phyloP scores from a whole-genome alignment of 139 green algal species.

The Chlorella vulgaris region DNA sequence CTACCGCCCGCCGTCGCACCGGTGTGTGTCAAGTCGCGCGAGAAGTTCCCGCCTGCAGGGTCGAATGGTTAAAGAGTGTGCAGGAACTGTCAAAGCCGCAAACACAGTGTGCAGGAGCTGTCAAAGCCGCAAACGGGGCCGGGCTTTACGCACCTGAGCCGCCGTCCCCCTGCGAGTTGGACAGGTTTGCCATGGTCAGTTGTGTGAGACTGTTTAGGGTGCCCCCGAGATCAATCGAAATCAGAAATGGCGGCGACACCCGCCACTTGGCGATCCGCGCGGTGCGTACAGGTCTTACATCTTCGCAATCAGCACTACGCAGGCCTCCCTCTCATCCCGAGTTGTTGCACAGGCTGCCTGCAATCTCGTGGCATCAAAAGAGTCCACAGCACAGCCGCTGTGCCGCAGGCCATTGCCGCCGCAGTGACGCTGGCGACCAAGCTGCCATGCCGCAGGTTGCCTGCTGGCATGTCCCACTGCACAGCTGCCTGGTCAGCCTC shows the following conservation, averaged over 20 bases:
- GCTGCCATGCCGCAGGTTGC: background rate
- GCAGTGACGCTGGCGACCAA: background rate
- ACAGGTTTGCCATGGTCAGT: slow-evolving; percentile 7
- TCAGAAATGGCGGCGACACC: no score
- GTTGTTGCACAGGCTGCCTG: no score
- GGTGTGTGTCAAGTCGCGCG: background rate
- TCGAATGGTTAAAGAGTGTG: no score
- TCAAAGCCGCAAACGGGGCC: background rate
- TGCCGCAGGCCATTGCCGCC: background rate
- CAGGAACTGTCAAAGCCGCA: no score
- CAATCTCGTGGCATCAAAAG: no score
- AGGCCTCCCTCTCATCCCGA: no score
- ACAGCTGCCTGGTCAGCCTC: background rate
- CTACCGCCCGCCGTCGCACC: background rate
- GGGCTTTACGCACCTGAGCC: background rate
- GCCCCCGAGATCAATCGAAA: no score
- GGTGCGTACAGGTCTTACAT: no score
- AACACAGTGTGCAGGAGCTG: no score
- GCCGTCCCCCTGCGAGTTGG: slow-evolving; percentile 14
- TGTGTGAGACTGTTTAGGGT: background rate
- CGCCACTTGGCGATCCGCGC: no score
- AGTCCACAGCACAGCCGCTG: slow-evolving; percentile 13
- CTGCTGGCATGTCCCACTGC: slow-evolving; percentile 18
- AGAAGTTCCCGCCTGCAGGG: background rate
- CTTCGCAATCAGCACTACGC: no score